phyloP scores from a whole-genome alignment of 2,329 filamentous ascomycete species.

The Ilyonectria sp. region DNA sequence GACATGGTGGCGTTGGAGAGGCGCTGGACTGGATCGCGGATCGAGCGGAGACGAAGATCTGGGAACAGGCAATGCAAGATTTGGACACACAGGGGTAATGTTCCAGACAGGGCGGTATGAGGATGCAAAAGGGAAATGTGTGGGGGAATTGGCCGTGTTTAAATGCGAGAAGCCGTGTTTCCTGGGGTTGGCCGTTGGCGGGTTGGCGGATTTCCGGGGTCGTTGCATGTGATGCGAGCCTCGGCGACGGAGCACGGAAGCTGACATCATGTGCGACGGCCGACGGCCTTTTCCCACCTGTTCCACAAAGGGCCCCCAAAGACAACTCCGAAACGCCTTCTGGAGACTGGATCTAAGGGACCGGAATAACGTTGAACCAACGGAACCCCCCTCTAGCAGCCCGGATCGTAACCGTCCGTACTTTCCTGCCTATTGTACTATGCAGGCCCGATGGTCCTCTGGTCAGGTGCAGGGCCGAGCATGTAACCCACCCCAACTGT shows the following conservation, averaged over 20 bases:
- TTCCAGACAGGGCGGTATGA: constrained; percentile 13
- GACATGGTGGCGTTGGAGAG: constrained; percentile 68
- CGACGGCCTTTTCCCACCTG: too few species aligned
- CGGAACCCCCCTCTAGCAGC: too few species aligned
- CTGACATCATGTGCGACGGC: constrained; percentile 44
- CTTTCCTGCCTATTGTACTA: too few species aligned
- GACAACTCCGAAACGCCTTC: background rate
- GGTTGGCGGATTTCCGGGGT: constrained; percentile 19
- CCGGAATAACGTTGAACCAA: too few species aligned
- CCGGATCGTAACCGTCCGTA: too few species aligned
- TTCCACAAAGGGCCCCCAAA: too few species aligned
- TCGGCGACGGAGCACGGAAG: constrained; percentile 41
- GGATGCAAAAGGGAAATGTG: constrained; percentile 23
- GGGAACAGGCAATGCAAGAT: constrained; percentile 14
- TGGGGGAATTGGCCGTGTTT: constrained; percentile 43
- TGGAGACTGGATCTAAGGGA: constrained; percentile 5
- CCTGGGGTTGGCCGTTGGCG: constrained; percentile 23
- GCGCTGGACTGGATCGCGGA: background rate
- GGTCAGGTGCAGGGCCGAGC: background rate
- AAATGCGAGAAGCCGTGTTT: constrained; percentile 34
- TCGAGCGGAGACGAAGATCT: background rate
- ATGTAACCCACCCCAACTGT: background rate
- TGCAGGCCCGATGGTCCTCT: background rate
- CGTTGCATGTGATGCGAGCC: constrained; percentile 53
- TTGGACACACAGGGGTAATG: constrained; percentile 16